Evolutionary conservation across 2,329 filamentous ascomycete genomes (phyloP), one percentile per base, ranked within the genome.

Genomic region (Monilinia vaccinii-corymbosi): DNA sequence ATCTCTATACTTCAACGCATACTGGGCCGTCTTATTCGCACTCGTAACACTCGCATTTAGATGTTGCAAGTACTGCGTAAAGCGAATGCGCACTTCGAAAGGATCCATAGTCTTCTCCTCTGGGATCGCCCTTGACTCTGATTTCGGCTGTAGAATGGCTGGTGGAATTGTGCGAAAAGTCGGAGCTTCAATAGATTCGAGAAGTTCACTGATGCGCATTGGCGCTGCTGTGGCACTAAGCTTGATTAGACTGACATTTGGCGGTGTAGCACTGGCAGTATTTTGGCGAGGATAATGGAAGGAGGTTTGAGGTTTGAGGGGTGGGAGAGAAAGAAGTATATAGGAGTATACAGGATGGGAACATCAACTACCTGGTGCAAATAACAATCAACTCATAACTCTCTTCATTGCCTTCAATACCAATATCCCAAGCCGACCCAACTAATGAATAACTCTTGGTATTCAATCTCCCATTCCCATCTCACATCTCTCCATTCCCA

Each of bases 61-160:
- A 72, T 94, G 89, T 67, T 95, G 87, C 28, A 99, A 83, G 73
- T 94, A 89, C 56, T 82, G 82, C 57, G 91, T 97, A 79, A 99
- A 99, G 75, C 91, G 91, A 83, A 99, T 92, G 72, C 94, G 92
- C 68, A 97, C 93, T 78, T 97, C 94, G 75, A 99, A 99, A 7
- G 95, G 94, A 76, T 99, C 71, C 71, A 73, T 73, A 2, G 40
- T 61, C 14, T 34, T 57, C 31, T 36, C 46, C 10, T 47, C 34
- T 18, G 49, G 47, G n/a, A 4, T 21, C 18, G 38, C 7, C 38
- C 51, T 49, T 56, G 32, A 34, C 49, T 61, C 52, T 52, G 61
- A 42, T 58, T 31, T 42, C 2, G 18, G 11, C 7, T 7, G 40
- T 25, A 61, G 53, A 50, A 60, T 61, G 7, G 60, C 55, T 18